Percentiles rank a stretch among this genome's conserved stretches.
Conservation (phyloP, 2,329 filamentous ascomycete species). For the Fusarium sp. region DNA sequence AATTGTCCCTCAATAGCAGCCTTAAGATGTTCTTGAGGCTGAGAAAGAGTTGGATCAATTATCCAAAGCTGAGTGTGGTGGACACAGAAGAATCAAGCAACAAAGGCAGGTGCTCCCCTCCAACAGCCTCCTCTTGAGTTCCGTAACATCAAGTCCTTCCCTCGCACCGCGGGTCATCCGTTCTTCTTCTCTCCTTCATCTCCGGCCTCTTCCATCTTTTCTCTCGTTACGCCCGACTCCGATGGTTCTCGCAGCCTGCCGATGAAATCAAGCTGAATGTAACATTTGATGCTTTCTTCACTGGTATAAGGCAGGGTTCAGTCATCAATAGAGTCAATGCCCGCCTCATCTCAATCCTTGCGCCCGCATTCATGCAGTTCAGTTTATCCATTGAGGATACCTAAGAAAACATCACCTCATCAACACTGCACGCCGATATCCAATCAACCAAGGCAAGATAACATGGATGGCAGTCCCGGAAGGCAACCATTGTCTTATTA, state of each 20-base stretch:
- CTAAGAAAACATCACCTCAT: background rate
- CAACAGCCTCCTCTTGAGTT: background rate
- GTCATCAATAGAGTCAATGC: constrained; percentile 2
- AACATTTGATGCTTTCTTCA: background rate
- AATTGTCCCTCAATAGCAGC: background rate
- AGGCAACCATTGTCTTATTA: background rate
- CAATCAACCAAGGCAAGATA: background rate
- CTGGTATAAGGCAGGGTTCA: constrained; percentile 30
- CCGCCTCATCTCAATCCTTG: background rate
- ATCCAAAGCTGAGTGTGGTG: background rate
- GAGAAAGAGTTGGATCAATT: background rate
- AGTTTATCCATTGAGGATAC: background rate
- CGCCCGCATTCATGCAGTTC: background rate
- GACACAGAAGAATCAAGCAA: background rate
- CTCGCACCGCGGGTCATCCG: background rate
- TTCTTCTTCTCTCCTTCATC: background rate
- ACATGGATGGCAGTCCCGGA: background rate
- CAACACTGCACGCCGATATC: background rate
- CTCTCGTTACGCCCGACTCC: background rate
- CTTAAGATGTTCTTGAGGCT: background rate
- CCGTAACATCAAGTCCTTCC: background rate
- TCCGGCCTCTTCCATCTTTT: background rate
- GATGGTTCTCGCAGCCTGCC: constrained; percentile 24
- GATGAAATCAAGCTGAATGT: constrained; percentile 32
- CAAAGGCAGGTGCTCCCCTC: background rate